Base-by-base conservation (phyloP, 2,329 filamentous ascomycete genomes). In the Westerdykella ornata region DNA sequence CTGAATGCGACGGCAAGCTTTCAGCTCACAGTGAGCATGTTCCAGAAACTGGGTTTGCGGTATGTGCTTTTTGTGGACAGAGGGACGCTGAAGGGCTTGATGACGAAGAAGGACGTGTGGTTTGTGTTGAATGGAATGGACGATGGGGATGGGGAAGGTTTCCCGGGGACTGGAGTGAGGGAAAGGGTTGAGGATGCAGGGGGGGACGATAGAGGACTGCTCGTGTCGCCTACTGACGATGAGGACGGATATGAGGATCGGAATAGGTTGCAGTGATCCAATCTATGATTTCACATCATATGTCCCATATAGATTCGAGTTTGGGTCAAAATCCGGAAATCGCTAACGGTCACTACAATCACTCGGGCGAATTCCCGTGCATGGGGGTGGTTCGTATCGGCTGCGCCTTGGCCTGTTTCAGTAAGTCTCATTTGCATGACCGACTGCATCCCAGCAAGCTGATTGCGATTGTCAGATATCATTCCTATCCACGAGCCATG, bases 91-190 rank as follows among this genome's bases (percentile, higher is more conserved):
- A 82, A 87, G 63, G 92, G 92, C 0, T 66, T 98, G 36, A 70
- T 97, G 52, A 98, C 92, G 15, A 97, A 97, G 72, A 98, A 98
- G 71, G 92, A 98, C 67, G 82, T 94, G 26, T 97, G 89, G 86
- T 89, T 87, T 64, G 81, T 97, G 30, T 73, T 97, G 35, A 88
- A 95, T 60, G 86, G 58, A 7, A 54, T 59, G 47, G 62, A 57
- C 15, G 57, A 48, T 5, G 53, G 49, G 5, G 52, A 44, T 32
- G 63, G 55, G 8, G 49, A 18, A 5, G 85, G 53, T 13, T 43
- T 47, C 13, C 42, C 51, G 8, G 44, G 54, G 32, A 62, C 65
- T 1, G 61, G 57, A 3, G 37, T 68, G 34, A 58, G 67, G 15
- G 64, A 68, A 43, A 52, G 65, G 31, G 43, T 49, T 4, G 60